Evolutionary conservation across 2,329 filamentous ascomycete species (phyloP).

Genomic region (Apiospora arundinis): DNA sequence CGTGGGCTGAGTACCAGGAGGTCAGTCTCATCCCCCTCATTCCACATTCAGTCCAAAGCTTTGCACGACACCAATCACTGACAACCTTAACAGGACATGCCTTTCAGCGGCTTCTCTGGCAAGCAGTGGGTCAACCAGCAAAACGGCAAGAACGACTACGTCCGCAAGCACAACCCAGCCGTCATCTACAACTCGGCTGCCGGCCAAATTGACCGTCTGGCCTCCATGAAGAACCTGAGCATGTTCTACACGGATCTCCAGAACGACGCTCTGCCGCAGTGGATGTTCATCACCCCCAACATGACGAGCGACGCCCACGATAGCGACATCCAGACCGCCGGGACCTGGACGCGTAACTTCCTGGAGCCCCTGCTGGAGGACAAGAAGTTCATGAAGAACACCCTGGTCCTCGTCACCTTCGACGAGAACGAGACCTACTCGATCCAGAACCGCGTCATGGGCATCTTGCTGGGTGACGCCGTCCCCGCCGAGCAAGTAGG

Average conservation of each 20-base stretch:
- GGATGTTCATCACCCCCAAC: constrained; percentile 75
- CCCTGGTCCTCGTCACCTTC: constrained; percentile 77
- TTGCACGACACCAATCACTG: not conserved
- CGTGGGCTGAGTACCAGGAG: constrained; percentile 78
- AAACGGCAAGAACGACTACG: constrained; percentile 75
- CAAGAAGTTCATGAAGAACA: constrained; percentile 75
- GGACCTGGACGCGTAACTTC: constrained; percentile 71
- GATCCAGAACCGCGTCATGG: constrained; percentile 71
- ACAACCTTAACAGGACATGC: constrained; percentile 58
- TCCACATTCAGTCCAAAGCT: too few relatives aligned
- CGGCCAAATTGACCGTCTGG: constrained; percentile 62
- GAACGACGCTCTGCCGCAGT: constrained; percentile 70
- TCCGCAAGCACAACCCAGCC: constrained; percentile 79
- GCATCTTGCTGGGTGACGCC: constrained; percentile 76
- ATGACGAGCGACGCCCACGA: constrained; percentile 82
- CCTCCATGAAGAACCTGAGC: constrained; percentile 76
- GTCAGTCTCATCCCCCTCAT: not conserved
- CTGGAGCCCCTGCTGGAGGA: constrained; percentile 73
- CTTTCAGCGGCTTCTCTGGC: constrained; percentile 76
- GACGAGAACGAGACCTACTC: constrained; percentile 78
- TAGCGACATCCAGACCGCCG: constrained; percentile 71
- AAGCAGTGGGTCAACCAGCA: constrained; percentile 66
- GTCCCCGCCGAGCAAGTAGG: constrained; percentile 69
- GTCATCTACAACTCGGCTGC: constrained; percentile 72
- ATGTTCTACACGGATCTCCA: constrained; percentile 72